Evolutionary conservation across 768 basidiomycete genomes (phyloP), one percentile per base, ranked within the genome.

Genomic region (Roridomyces roridus): DNA sequence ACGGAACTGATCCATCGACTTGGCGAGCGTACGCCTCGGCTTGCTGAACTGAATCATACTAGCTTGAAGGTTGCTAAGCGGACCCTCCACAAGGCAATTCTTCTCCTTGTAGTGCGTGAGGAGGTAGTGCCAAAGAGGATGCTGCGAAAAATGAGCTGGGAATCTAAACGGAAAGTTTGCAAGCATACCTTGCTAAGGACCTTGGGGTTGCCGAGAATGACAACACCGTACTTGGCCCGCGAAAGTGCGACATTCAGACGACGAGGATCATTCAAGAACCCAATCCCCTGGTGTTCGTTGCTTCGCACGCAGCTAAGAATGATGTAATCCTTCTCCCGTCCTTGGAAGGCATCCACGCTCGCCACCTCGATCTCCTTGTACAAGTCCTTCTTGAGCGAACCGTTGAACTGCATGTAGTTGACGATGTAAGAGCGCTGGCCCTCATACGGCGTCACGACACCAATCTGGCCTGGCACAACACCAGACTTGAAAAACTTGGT

Each of bases 1-100:
- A 54, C 92, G 89, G 84, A 92, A 96, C 55, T 91, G 92, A 62
- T 96, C 93, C 86, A 94, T 90, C 15, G 92, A 89, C 72, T 95
- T 95, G 63, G 82, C 84, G 35, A 96, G 83, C 5, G 94, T 85
- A 50, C 94, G 89, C 54, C 94, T 86, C 28, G 97, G 97, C 75
- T 97, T 96, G 82, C 93, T 95, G 80, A 99, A 98, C 70, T 98
- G 97, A 57, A 99, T 99, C 96, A 99, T 96, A 75, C 94, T 96
- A 6, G 94, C 81, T 70, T 98, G 97, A 31, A 99, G 78, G 74
- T 99, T 98, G 74, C 86, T 98, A 42, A 99, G 80, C 2, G 97
- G 94, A 2, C 97, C 97, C 70, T 99, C 97, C 25, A 99, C 97
- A 49, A 99, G 87, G 65, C 86, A 89, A 49, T 79, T 85, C 72